Evolutionary conservation across 2,329 filamentous ascomycete species (phyloP).

Genomic region (Aspergillus caelatus): DNA sequence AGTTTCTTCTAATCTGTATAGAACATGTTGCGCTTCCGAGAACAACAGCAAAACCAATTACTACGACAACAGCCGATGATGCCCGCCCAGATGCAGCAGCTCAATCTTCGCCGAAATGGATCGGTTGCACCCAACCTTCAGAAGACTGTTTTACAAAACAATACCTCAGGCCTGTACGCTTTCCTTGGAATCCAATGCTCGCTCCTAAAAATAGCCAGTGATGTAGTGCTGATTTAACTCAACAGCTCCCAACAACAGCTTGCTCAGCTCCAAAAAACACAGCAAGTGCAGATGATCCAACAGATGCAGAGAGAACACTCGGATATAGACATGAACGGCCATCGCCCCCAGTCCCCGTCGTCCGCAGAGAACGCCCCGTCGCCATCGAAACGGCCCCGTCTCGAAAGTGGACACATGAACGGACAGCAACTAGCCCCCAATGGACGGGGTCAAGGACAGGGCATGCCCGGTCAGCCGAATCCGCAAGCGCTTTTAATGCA

Average conservation of each 20-base stretch:
- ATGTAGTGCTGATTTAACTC: slow-evolving; percentile 24
- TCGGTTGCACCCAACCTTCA: slow-evolving; percentile 56
- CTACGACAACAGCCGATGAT: slow-evolving; percentile 70
- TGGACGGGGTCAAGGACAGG: slow-evolving; percentile 68
- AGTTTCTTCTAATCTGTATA: slow-evolving; percentile 36
- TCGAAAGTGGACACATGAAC: slow-evolving; percentile 75
- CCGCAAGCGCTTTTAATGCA: slow-evolving; percentile 57
- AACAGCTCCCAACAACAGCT: slow-evolving; percentile 66
- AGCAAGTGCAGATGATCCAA: slow-evolving; percentile 64
- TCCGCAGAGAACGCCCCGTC: slow-evolving; percentile 87
- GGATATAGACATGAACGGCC: slow-evolving; percentile 80
- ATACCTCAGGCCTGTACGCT: slow-evolving; percentile 48
- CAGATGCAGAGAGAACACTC: slow-evolving; percentile 89
- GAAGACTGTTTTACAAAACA: slow-evolving; percentile 78
- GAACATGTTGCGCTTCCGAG: slow-evolving; percentile 68
- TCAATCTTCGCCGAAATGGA: slow-evolving; percentile 60
- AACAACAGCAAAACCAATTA: slow-evolving; percentile 76
- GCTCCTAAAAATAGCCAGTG: background rate
- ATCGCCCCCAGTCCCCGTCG: slow-evolving; percentile 78
- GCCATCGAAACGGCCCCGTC: slow-evolving; percentile 83
- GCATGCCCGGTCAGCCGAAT: slow-evolving; percentile 68
- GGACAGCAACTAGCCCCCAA: slow-evolving; percentile 77
- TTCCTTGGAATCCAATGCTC: slow-evolving; percentile 5
- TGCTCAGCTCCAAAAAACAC: slow-evolving; percentile 66
- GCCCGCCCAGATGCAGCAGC: slow-evolving; percentile 57